A percentile compares a stretch with the other conserved stretches of the same genome.
Evolutionary conservation across 345 rosid species (phyloP).

Genomic region (Pistacia atlantica): DNA sequence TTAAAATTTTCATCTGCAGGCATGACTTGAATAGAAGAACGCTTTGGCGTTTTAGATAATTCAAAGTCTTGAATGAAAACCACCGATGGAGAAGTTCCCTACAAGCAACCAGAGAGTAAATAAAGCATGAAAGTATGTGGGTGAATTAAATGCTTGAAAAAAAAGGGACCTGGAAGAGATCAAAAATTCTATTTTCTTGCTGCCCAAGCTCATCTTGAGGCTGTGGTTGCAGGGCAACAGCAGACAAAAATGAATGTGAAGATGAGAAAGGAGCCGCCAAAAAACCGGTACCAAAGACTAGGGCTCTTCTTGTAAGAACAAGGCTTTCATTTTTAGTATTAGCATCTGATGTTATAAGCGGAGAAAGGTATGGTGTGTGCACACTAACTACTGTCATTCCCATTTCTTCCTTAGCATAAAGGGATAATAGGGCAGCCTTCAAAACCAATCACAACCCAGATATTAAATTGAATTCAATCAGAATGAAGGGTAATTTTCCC

Average conservation of each 20-base stretch:
- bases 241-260: slow-evolving; percentile 27
- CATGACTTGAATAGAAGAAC: slow-evolving; percentile 26
- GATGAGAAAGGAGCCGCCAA: slow-evolving; percentile 38
- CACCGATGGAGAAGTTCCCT: slow-evolving; percentile 79
- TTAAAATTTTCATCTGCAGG: slow-evolving; percentile 49
- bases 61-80: slow-evolving; percentile 76
- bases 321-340: too few species aligned
- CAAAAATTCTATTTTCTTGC: slow-evolving; percentile 73
- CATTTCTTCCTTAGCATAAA: too few species aligned
- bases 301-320: slow-evolving; percentile 39
- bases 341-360: too few species aligned
- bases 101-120: neutral
- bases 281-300: slow-evolving; percentile 45
- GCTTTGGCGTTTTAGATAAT: slow-evolving; percentile 46
- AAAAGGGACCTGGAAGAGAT: slow-evolving; percentile 68
- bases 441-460: too few species aligned
- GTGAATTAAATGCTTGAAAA: neutral
- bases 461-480: too few species aligned
- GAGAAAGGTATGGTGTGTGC: too few species aligned
- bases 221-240: slow-evolving; percentile 47
- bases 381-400: too few species aligned
- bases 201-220: slow-evolving; percentile 48
- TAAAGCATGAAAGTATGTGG: neutral
- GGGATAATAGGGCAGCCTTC: too few species aligned
- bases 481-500: too few species aligned